Evolutionary conservation across 2,329 filamentous ascomycete genomes (phyloP), one percentile per base, ranked within the genome.

Genomic region (Chaetomium sp.): DNA sequence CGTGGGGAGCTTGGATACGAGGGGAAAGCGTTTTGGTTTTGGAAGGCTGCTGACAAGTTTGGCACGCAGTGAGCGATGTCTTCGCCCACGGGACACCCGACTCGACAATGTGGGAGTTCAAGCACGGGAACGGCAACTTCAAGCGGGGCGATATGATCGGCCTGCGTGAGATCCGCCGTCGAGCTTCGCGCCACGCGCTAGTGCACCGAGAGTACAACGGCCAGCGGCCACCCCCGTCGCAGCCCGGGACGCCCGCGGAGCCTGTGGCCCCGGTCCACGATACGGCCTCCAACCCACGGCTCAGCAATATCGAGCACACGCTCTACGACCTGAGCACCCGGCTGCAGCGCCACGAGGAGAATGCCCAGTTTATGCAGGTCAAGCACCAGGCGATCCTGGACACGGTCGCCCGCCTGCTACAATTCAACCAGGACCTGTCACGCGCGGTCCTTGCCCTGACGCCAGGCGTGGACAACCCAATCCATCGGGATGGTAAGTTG

Each of bases 81-180:
- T 99, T 97, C 69, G 92, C 97, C 70, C 96, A 91, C 4, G 91
- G 90, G 9, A 91, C 88, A 44, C 91, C 92, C 10, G 94, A 97
- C 67, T 91, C 91, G 19, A 91, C 92, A 0, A 76, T 99, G 35
- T 99, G 94, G 94, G 94, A 99, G 69, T 99, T 99, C 72, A 97
- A 96, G 72, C 94, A 99, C 68, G 94, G 94, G 52, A 95, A 92
- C 66, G 92, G 92, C 52, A 97, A 88, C 70, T 99, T 99, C 76
- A 97, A 95, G 72, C 85, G 91, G 61, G 94, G 94, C 40, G 92
- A 99, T 70, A 76, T 99, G 32, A 85, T 92, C 50, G 91, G 92
- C 6, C 74, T 99, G 59, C 83, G 94, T 44, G 94, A 99, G 68
- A 99, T 99, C 72, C 96, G 96, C 72, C 87, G 94, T 59, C 84